Conservation (phyloP, 495 filamentous ascomycete species). For the Penicillium diatomitis region DNA sequence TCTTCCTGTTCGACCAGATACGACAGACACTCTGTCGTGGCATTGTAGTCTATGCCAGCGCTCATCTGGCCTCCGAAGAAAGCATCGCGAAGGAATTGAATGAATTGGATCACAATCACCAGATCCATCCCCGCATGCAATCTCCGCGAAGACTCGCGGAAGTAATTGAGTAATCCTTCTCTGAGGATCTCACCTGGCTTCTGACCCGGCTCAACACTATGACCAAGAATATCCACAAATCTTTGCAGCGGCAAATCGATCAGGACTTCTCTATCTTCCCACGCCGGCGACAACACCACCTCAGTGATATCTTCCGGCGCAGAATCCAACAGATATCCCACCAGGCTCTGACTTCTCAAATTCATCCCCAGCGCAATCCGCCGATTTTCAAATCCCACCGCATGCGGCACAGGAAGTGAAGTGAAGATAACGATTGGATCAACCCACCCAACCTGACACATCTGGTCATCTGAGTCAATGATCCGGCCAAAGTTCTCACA, state of each 20-base stretch:
- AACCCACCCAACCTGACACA: not conserved
- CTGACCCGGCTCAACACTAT: not conserved
- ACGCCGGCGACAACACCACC: constrained; percentile 12
- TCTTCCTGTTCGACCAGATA: constrained; percentile 6
- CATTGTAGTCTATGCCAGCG: not conserved
- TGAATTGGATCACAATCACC: constrained; percentile 24
- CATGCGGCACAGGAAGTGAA: constrained; percentile 20
- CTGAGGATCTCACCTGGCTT: constrained; percentile 1
- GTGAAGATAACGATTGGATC: constrained; percentile 16
- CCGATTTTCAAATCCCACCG: constrained; percentile 1
- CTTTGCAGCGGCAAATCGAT: constrained; percentile 6
- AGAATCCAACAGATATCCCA: constrained; percentile 21
- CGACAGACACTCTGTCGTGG: too few relatives aligned
- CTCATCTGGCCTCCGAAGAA: not conserved
- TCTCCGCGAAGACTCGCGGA: constrained; percentile 2
- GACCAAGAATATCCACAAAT: constrained; percentile 8
- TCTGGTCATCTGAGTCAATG: not conserved
- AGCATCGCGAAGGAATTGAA: constrained; percentile 25
- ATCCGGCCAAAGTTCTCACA: not conserved
- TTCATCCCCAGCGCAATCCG: constrained; percentile 28
- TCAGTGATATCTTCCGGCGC: constrained; percentile 17
- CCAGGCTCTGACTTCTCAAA: constrained; percentile 11
- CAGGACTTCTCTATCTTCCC: constrained; percentile 17
- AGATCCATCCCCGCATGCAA: constrained; percentile 24
- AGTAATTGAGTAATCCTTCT: constrained; percentile 8